Evolutionary conservation across 2,329 filamentous ascomycete species (phyloP).

Genomic region (Aspergillus sp.): DNA sequence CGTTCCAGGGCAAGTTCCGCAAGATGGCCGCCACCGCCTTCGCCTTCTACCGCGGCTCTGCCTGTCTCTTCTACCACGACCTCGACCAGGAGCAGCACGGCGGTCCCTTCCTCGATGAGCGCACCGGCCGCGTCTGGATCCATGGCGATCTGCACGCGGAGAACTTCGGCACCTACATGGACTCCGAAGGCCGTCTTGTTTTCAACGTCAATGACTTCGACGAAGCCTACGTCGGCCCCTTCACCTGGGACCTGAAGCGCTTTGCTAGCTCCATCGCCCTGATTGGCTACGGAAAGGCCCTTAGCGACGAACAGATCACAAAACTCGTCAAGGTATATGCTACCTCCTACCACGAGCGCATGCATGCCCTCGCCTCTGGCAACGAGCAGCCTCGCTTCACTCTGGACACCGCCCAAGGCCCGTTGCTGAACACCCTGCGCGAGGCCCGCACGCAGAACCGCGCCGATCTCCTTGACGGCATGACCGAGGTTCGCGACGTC

Average conservation of each 20-base stretch:
- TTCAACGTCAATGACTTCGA: conserved; percentile 15
- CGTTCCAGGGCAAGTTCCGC: conserved; percentile 9
- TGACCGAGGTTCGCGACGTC: conserved; percentile 9
- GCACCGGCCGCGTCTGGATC: conserved; percentile 11
- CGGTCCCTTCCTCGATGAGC: conserved; percentile 6
- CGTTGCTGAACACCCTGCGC: conserved; percentile 9
- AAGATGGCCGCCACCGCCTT: conserved; percentile 14
- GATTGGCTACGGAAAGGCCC: conserved; percentile 11
- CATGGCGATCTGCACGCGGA: conserved; percentile 13
- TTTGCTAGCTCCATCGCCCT: conserved; percentile 11
- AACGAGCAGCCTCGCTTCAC: conserved; percentile 6
- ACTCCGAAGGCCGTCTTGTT: conserved; percentile 11
- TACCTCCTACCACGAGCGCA: conserved; percentile 10
- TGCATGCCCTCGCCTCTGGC: conserved; percentile 5
- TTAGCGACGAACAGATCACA: conserved; percentile 12
- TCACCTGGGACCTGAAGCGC: conserved; percentile 13
- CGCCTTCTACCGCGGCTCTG: conserved; percentile 12
- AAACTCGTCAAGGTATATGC: conserved; percentile 8
- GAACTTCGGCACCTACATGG: conserved; percentile 14
- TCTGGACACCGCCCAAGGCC: conserved; percentile 10
- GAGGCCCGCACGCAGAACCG: conserved; percentile 8
- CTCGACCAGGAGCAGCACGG: conserved; percentile 3
- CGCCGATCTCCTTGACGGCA: conserved; percentile 5
- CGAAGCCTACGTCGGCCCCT: conserved; percentile 13
- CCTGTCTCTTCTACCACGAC: conserved; percentile 12